These are phyloP conservation scores for Populus tremula DNA, from an alignment of 345 rosid genomes.

Conservation along the genomic window DNA sequence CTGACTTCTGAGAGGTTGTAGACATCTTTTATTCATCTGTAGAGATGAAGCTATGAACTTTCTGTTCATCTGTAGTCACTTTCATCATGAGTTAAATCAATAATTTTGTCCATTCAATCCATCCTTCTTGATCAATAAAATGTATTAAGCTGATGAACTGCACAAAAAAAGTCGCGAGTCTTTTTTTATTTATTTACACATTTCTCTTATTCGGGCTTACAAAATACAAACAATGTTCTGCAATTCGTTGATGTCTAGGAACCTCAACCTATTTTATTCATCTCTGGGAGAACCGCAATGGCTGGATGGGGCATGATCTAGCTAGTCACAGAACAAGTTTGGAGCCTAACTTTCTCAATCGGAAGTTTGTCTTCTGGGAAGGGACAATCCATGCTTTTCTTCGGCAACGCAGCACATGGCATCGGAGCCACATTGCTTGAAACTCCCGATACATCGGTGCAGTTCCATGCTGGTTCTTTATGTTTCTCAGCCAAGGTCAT, in stretches of 20 bases:
- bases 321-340: conserved; percentile 33
- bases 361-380: conserved; percentile 59
- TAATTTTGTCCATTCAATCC: not conserved
- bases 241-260: not conserved
- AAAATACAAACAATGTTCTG: not conserved
- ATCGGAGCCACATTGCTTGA: conserved; percentile 52
- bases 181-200: not conserved
- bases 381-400: conserved; percentile 42
- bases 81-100: not conserved
- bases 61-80: not conserved
- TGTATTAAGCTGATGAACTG: not conserved
- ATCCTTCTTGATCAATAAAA: not conserved
- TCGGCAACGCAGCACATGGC: conserved; percentile 51
- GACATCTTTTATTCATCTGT: not conserved
- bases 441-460: conserved; percentile 55
- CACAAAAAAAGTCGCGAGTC: not conserved
- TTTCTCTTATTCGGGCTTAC: not conserved
- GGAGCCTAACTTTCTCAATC: conserved; percentile 49
- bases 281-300: not conserved
- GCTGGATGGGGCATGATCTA: not conserved
- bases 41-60: not conserved
- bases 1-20: not conserved
- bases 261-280: not conserved
- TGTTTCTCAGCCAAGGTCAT: conserved; percentile 41
- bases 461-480: conserved; percentile 60